phyloP scores from a whole-genome alignment of 768 basidiomycete genomes.

The Suillus subaureus region DNA sequence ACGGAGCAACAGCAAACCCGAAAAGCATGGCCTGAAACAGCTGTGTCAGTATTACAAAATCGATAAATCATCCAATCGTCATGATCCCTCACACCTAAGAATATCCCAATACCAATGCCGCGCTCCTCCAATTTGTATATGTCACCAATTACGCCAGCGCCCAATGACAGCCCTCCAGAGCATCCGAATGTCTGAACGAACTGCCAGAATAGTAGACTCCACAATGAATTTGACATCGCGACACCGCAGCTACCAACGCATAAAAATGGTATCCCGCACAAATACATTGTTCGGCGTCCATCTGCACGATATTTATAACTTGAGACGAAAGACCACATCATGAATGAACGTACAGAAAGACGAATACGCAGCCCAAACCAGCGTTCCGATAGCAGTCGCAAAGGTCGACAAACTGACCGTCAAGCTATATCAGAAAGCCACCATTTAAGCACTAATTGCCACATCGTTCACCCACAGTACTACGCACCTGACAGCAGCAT shows the following conservation, averaged over 20 bases:
- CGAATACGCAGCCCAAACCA: constrained; percentile 50
- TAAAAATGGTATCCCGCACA: constrained; percentile 57
- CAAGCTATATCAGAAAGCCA: constrained; percentile 27
- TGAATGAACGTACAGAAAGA: constrained; percentile 41
- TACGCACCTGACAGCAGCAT: constrained; percentile 53
- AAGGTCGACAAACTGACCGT: constrained; percentile 52
- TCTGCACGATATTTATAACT: constrained; percentile 37
- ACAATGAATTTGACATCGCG: constrained; percentile 44
- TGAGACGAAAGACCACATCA: constrained; percentile 2
- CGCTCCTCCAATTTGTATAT: constrained; percentile 61
- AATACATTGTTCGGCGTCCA: constrained; percentile 60
- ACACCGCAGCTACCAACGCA: constrained; percentile 60
- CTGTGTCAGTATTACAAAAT: neutral
- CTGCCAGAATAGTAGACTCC: constrained; percentile 55
- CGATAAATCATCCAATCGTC: neutral
- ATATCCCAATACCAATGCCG: constrained; percentile 56
- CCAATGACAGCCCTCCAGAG: constrained; percentile 54
- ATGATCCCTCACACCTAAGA: constrained; percentile 42
- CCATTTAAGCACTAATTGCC: neutral
- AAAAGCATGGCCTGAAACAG: constrained; percentile 42
- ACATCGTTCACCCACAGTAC: neutral
- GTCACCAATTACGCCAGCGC: constrained; percentile 58
- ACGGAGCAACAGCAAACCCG: constrained; percentile 58
- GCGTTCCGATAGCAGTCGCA: constrained; percentile 41
- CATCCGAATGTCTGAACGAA: constrained; percentile 63